Evolutionary conservation across 2,329 filamentous ascomycete genomes (phyloP), one percentile per base, ranked within the genome.

Genomic region (Neocucurbitaria cava): DNA sequence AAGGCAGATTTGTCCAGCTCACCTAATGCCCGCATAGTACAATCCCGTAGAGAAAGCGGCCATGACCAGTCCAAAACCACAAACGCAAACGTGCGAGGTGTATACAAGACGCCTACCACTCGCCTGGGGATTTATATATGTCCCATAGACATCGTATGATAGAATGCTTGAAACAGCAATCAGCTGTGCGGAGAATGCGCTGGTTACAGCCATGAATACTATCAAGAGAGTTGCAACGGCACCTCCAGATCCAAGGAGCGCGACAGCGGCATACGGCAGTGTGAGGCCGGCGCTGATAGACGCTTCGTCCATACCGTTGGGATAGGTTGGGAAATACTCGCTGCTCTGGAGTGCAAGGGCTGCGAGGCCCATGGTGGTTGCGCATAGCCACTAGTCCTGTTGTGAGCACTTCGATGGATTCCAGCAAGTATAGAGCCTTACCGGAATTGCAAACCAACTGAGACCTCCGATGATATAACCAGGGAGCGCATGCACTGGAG

Each of bases 141-240:
- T 92, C 49, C 91, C 88, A 77, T 95, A 96, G 60, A 95, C 83
- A 68, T 96, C 92, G 71, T 95, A 96, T 0, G 92, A 95, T 75
- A 89, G 85, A 72, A 96, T 96, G 3, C 89, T 92, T 1, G 90
- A 93, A 1, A 96, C 91, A 1, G 93, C 78, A 15, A 82, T 80
- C 5, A 81, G 71, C 51, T 82, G 78, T 0, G 79, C 77, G 2
- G 69, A 77, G 40, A 79, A 79, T 0, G 76, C 76, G 4, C 69
- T 74, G 0, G 80, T 81, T 5, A 80, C 77, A 4, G 79, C 78
- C 79, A 81, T 81, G 69, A 82, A 82, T 0, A 81, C 71, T 15
- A 80, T 70, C 4, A 81, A 60, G 18, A 73, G 59, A 0, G 68
- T 70, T 8, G 66, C 68, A 3, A 70, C 64, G 10, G 70, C 71